A percentile compares a stretch with the other conserved stretches of the same genome.
These are phyloP conservation scores for Rossbeevera mucosa DNA, from an alignment of 768 basidiomycete species.

Conservation along the genomic window DNA sequence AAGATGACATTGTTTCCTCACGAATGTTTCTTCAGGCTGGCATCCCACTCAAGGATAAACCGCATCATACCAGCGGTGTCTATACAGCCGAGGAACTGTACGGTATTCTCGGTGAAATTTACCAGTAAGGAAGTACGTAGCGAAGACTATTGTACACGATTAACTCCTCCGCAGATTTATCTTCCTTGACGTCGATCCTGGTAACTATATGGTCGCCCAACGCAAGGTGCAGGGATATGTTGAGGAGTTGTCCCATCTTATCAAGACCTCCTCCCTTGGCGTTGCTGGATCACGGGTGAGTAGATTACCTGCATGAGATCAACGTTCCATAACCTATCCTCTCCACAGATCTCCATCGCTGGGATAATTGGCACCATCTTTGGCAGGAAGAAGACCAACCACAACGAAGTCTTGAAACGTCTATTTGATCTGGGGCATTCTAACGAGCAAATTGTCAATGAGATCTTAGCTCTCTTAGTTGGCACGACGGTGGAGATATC, in stretches of 20 bases:
- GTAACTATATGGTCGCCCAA: slow-evolving; percentile 53
- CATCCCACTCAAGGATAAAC: slow-evolving; percentile 59
- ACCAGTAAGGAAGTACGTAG: slow-evolving; percentile 41
- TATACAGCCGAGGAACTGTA: slow-evolving; percentile 63
- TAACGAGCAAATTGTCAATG: slow-evolving; percentile 61
- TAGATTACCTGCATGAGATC: neutral
- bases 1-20: neutral
- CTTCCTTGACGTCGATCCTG: slow-evolving; percentile 66
- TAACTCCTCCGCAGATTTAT: slow-evolving; percentile 48
- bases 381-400: slow-evolving; percentile 37
- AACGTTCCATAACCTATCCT: neutral
- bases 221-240: slow-evolving; percentile 50
- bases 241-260: slow-evolving; percentile 48
- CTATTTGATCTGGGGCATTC: slow-evolving; percentile 54
- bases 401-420: slow-evolving; percentile 51
- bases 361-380: slow-evolving; percentile 50
- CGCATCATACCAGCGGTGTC: slow-evolving; percentile 43
- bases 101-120: slow-evolving; percentile 63
- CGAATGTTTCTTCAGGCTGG: slow-evolving; percentile 49
- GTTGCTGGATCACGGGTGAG: slow-evolving; percentile 42
- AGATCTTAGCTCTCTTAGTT: slow-evolving; percentile 67
- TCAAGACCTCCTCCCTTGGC: slow-evolving; percentile 48
- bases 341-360: slow-evolving; percentile 27
- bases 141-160: neutral
- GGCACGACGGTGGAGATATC: slow-evolving; percentile 64